phyloP scores from a whole-genome alignment of 2,329 filamentous ascomycete species.

The Exutisphaerella laricina region DNA sequence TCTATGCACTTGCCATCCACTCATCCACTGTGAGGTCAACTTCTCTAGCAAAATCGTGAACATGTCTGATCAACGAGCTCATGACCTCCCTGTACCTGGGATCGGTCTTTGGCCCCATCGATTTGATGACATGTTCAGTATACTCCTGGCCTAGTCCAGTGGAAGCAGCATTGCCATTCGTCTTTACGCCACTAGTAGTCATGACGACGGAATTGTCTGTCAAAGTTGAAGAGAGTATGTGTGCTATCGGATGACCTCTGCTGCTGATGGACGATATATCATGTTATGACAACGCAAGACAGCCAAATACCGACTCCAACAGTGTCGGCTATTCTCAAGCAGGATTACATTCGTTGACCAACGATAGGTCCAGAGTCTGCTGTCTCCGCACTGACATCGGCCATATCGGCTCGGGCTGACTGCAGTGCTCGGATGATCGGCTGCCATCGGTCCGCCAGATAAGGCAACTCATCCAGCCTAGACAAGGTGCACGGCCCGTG shows the following conservation, averaged over 20 bases:
- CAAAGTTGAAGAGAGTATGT: too few relatives aligned
- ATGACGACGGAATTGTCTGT: too few relatives aligned
- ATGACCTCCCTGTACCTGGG: constrained; percentile 38
- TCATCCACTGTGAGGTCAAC: constrained; percentile 55
- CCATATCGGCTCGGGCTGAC: not conserved
- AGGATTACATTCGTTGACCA: not conserved
- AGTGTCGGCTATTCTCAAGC: not conserved
- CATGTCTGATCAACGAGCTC: constrained; percentile 48
- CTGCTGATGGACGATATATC: too few relatives aligned
- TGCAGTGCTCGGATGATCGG: not conserved
- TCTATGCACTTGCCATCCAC: constrained; percentile 41
- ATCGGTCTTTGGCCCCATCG: constrained; percentile 34
- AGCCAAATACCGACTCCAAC: not conserved
- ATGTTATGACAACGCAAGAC: too few relatives aligned
- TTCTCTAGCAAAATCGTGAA: constrained; percentile 56
- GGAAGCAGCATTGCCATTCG: constrained; percentile 1
- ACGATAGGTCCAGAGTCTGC: not conserved
- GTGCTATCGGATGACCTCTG: too few relatives aligned
- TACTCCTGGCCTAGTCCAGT: constrained; percentile 15
- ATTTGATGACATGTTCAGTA: constrained; percentile 34
- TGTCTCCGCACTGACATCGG: not conserved
- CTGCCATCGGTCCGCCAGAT: not conserved
- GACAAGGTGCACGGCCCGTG: constrained; percentile 4
- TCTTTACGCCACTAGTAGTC: constrained; percentile 2
- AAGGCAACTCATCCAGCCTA: too few relatives aligned